Evolutionary conservation across 139 green algal species (phyloP), one percentile per base, ranked within the genome.

Genomic region (Astrephomene gubernaculifera): DNA sequence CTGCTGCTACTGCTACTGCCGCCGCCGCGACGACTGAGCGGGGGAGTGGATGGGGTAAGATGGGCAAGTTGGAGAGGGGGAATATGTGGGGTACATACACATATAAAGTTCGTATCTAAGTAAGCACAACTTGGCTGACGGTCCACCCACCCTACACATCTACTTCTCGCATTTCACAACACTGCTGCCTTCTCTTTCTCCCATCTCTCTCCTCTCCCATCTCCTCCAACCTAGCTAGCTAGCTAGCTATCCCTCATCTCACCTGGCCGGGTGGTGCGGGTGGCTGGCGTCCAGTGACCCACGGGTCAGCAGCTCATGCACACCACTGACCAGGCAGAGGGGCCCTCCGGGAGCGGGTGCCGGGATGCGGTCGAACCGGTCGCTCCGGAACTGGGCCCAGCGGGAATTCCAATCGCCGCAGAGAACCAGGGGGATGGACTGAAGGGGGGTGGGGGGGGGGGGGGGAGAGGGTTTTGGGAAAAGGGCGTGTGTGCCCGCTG

Each of bases 251-350:
- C 27, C 57, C 14, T 6, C 19, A 27, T 35, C 19, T 14, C 57
- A 65, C 17, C 57, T 31, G 14, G 69, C 24, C 44, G 72, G 72
- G 52, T 81, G 72, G 72, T 81, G 72, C 72, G 72, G 72, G 72
- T 81, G 72, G 21, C 68, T 33, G 9, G 31, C 38, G 72, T 33
- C 72, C 9, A 81, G 72, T 1, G 38, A 67, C 38, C 72, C 72
- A 35, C 52, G 49, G 38, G 49, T 52, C 72, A 81, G 43, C 52
- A 81, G 72, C 35, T 81, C 72, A 31, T 81, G 68, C 72, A 81
- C 72, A 14, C 72, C 72, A 52, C 72, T 52, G 33, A 81, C 72
- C 52, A 81, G 72, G 72, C 72, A 81, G 72, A n/a, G n/a, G n/a
- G n/a, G n/a, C 72, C 72, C 14, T 52, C 72, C 3, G 49, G 33